Base-by-base conservation (phyloP, 1,284 basidiomycete genomes). In the Ustilago trichophora region DNA sequence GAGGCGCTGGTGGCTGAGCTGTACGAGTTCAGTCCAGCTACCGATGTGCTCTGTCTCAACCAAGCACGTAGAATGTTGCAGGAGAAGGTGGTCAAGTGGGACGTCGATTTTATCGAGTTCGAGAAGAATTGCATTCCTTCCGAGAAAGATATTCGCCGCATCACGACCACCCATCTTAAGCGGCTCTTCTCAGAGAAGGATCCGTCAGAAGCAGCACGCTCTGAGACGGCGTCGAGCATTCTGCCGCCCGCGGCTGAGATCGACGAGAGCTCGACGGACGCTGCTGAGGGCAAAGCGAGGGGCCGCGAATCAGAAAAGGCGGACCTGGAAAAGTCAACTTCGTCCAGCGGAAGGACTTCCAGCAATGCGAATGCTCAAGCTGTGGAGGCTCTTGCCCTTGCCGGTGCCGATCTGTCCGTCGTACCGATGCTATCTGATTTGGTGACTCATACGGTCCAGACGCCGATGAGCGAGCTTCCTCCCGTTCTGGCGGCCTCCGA, bases 1-100 rank as follows among this genome's bases (percentile, higher is more conserved):
- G 85, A 87, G 50, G 85, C 85, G 13, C 83, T 91, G 40, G 88
- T 97, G 56, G 90, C 93, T 57, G 84, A 86, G 50, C 50, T 69
- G 24, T 75, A 76, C 67, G 52, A 66, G 87, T 91, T 63, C 42
- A 64, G 71, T 16, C 51, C 68, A 3, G 62, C 65, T 6, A 91
- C 88, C 15, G 92, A 96, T 78, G 94, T 93, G 1, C 86, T 97
- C 33, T 90, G 89, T 40, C 85, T 98, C 56, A 98, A 95, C 72
- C 87, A 88, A 56, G 91, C 95, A 7, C 88, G 93, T 41, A 88
- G 91, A 4, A 88, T 89, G 54, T 86, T 94, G 35, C 94, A 97
- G 83, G 92, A 96, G 77, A 91, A 90, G 82, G 93, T 96, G 46
- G 92, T 97, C n/a, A 91, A 91, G 35, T 98, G 94, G 92, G 93